Evolutionary conservation across 2,329 filamentous ascomycete genomes (phyloP), one percentile per base, ranked within the genome.

Genomic region (Coleophoma cylindrospora): DNA sequence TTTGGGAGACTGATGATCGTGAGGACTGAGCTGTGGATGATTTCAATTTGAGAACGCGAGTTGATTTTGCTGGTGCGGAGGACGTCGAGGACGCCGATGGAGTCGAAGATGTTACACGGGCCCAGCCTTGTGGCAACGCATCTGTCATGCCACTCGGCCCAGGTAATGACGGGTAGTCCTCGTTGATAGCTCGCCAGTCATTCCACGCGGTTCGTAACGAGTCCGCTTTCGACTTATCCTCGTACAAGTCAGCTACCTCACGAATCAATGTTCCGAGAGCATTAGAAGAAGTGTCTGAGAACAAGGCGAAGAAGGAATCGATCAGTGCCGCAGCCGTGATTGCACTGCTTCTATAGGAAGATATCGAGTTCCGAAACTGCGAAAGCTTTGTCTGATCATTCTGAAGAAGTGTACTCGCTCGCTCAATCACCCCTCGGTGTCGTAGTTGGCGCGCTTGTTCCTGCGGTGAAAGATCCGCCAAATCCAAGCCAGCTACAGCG

Each of bases 131-230:
- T 15, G 57, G 60, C 38, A 62, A 54, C 3, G 56, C 72, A 36
- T 46, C 53, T 22, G 84, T 77, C 68, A 86, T 81, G 46, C 86
- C 86, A 49, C 80, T 79, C 1, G 89, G 78, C 0, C 87, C 86
- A 1, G 92, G 91, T 1, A 97, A 74, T 2, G 88, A 89, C 0
- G 92, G 92, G 59, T 96, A 97, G 66, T 96, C 91, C 68, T 96
- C 91, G 58, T 95, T 95, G 70, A 95, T 94, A 36, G 91, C 91
- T 43, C 89, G 89, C 89, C 92, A 96, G 68, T 96, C 89, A 59
- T 90, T 89, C 91, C 92, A 96, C 1, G 91, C 89, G 61, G 86
- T 86, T 22, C 91, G 80, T 3, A 99, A 72, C 1, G 74, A 76
- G 47, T 86, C 84, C 1, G 83, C 83, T 65, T 95, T 96, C 15